phyloP scores from a whole-genome alignment of 768 basidiomycete species.

The Leccinum subtestaceum region DNA sequence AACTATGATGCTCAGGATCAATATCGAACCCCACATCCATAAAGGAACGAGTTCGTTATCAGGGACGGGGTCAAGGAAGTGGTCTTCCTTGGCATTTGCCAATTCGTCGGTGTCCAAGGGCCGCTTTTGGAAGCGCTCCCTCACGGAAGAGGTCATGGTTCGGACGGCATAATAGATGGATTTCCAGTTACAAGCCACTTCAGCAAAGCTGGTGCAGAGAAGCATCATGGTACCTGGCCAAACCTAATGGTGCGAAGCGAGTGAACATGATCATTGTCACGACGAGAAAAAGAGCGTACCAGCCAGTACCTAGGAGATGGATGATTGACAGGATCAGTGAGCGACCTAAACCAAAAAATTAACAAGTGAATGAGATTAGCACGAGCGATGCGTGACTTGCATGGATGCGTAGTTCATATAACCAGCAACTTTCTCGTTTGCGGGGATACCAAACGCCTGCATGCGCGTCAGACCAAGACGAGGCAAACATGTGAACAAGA shows the following conservation, averaged over 20 bases:
- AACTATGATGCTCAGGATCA: conserved; percentile 47
- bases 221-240: conserved; percentile 44
- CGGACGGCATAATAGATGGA: conserved; percentile 15
- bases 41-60: conserved; percentile 52
- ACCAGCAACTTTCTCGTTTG: conserved; percentile 6
- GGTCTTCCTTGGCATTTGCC: conserved; percentile 21
- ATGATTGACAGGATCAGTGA: conserved; percentile 40
- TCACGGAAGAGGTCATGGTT: conserved; percentile 1
- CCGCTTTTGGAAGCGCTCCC: conserved; percentile 4
- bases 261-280: neutral
- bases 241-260: conserved; percentile 13
- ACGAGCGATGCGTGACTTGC: neutral
- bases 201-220: conserved; percentile 43
- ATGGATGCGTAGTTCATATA: conserved; percentile 27
- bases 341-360: conserved; percentile 30
- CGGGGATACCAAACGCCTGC: neutral
- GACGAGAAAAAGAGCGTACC: conserved; percentile 3
- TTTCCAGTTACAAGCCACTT: conserved; percentile 25
- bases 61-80: conserved; percentile 53
- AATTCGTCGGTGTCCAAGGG: conserved; percentile 2
- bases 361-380: neutral
- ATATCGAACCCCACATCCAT: conserved; percentile 52
- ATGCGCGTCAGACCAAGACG: too few species aligned
- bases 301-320: conserved; percentile 63
- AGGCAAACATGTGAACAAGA: neutral